Evolutionary conservation across 164 flowering plant genomes (phyloP).

Genomic region (Houttuynia cordata): DNA sequence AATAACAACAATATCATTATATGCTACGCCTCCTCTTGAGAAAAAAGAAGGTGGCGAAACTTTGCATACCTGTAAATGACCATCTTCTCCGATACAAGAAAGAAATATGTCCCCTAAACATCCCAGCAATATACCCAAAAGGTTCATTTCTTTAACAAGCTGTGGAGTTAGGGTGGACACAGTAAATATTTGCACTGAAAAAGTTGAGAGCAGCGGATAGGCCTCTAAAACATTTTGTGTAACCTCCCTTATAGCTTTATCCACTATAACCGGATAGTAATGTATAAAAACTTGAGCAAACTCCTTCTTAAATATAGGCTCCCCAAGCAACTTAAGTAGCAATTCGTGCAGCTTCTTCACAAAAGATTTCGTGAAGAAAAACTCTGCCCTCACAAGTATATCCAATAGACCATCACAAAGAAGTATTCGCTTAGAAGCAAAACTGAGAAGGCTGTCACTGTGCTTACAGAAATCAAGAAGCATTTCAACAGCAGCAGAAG

Average conservation of each 20-base stretch:
- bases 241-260: constrained; percentile 41
- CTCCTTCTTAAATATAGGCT: constrained; percentile 79
- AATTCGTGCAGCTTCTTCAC: constrained; percentile 64
- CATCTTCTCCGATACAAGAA: constrained; percentile 65
- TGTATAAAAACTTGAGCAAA: constrained; percentile 66
- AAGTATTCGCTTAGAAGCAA: constrained; percentile 48
- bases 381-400: constrained; percentile 68
- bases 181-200: constrained; percentile 88
- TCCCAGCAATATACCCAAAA: constrained; percentile 52
- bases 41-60: not conserved
- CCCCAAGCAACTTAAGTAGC: constrained; percentile 79
- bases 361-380: constrained; percentile 31
- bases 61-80: constrained; percentile 51
- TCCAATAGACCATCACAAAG: constrained; percentile 49
- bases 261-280: constrained; percentile 59
- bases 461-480: constrained; percentile 72
- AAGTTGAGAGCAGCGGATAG: constrained; percentile 50
- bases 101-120: constrained; percentile 59
- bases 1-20: no score
- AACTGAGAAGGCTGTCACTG: constrained; percentile 91
- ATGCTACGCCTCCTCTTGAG: no score
- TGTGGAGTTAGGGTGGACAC: constrained; percentile 81
- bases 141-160: constrained; percentile 75
- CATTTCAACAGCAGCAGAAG: constrained; percentile 57
- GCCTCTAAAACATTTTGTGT: constrained; percentile 27